Evolutionary conservation across 2,329 filamentous ascomycete species (phyloP), one percentile per base, ranked within the genome.

Genomic region (Cercospora nicotianae): DNA sequence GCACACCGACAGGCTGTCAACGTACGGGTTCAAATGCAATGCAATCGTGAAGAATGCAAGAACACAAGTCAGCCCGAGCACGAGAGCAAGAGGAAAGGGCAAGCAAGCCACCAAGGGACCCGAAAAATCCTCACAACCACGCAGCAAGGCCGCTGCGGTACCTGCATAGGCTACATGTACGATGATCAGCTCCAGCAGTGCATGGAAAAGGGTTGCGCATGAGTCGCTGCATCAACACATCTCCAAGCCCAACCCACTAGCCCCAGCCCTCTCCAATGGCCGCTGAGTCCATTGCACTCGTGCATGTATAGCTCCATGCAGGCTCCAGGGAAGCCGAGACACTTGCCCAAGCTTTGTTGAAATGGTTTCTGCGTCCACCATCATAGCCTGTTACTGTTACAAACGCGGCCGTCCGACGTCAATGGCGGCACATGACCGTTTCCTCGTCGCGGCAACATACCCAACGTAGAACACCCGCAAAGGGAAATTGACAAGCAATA

Each of bases 131-230:
- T 51, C 45, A 51, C 36, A 42, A 42, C 36, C 16, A 42, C 36
- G 16, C 36, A 42, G 36, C 36, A 42, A 42, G 36, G 16, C 26
- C 48, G 18, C 9, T 42, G 36, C 26, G 59, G 63, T 36, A 64
- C 63, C 45, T 55, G 63, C 33, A 57, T 59, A 45, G 66, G 45
- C 66, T 65, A 65, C 63, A 65, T 68, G 66, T 63, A 65, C 61
- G 59, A 42, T 36, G 59, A 68, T 65, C 59, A 65, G 53, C 53
- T 36, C 55, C 33, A 60, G 63, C 66, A 68, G 42, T 13, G 42
- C 42, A 48, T 23, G 42, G 42, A 16, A 48, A 23, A 48, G 42
- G 42, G n/a, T n/a, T 58, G 53, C 53, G 53, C 30, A 33, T 33
- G 53, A 58, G 5, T 58, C 53, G 53, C 30, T 13, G 20, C 53